A percentile compares a stretch with the other conserved stretches of the same genome.
Evolutionary conservation across 2,329 filamentous ascomycete species (phyloP).

Genomic region (Pestalotiopsis sp.): DNA sequence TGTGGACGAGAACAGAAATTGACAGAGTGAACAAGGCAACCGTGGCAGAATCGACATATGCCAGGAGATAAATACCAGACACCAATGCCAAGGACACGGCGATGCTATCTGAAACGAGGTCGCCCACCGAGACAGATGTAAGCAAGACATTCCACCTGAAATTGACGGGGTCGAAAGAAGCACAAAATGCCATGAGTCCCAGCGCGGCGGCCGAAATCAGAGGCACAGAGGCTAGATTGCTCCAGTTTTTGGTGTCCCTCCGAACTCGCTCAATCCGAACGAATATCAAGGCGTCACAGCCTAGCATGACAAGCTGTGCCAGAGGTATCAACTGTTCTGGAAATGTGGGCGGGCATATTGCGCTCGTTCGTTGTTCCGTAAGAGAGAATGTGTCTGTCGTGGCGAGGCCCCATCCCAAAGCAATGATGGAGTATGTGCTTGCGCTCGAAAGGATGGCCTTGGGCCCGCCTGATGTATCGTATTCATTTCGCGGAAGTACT

Average conservation of each 20-base stretch:
- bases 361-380: constrained; percentile 27
- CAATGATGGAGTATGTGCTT: constrained; percentile 23
- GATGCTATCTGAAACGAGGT: constrained; percentile 33
- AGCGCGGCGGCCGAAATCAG: constrained; percentile 26
- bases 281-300: constrained; percentile 34
- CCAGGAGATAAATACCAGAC: constrained; percentile 29
- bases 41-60: constrained; percentile 27
- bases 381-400: constrained; percentile 28
- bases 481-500: constrained; percentile 24
- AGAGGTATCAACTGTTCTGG: constrained; percentile 32
- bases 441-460: constrained; percentile 1
- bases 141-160: constrained; percentile 33
- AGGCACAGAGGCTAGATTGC: constrained; percentile 22
- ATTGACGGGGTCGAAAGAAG: constrained; percentile 28
- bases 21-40: constrained; percentile 28
- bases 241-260: constrained; percentile 25
- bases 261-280: constrained; percentile 27
- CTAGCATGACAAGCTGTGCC: constrained; percentile 28
- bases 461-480: constrained; percentile 18
- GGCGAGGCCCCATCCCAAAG: constrained; percentile 35
- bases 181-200: constrained; percentile 28
- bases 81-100: constrained; percentile 25
- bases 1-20: constrained; percentile 26
- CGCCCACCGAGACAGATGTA: constrained; percentile 26
- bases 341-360: constrained; percentile 31